Evolutionary conservation across 441 rosid genomes (phyloP).

Genomic region (Erysimum cheiri): DNA sequence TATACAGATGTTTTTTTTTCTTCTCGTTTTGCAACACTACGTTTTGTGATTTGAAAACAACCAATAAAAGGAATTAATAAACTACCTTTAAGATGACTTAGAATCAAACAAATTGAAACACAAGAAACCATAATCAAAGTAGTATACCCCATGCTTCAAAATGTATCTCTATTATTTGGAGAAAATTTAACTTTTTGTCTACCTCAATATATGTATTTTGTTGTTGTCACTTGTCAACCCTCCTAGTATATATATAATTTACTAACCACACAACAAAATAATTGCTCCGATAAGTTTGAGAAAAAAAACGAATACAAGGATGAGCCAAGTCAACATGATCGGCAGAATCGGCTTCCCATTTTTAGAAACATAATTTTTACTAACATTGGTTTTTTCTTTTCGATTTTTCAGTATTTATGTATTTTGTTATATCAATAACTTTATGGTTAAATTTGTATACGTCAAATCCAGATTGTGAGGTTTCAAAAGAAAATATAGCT

Average conservation of each 20-base stretch:
- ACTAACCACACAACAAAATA: not conserved
- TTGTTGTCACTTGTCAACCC: not conserved
- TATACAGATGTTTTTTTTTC: no score
- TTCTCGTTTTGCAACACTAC: not conserved
- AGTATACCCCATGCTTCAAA: not conserved
- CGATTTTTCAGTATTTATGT: not conserved
- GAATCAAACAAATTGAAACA: not conserved
- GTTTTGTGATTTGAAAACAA: not conserved
- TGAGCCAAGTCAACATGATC: conserved; percentile 5
- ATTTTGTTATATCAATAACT: not conserved
- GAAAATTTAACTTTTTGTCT: not conserved
- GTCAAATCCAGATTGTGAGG: not conserved
- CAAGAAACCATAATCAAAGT: not conserved
- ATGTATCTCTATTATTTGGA: not conserved
- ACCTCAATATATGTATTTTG: not conserved
- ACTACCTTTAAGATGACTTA: conserved; percentile 9
- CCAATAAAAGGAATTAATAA: not conserved
- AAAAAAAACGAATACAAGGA: not conserved
- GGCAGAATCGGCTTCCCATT: not conserved
- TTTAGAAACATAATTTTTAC: not conserved
- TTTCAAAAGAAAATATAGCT: not conserved
- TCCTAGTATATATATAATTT: not conserved
- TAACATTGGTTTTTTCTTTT: not conserved
- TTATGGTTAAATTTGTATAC: not conserved
- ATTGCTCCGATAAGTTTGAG: not conserved